Percentiles rank a stretch among this genome's conserved stretches.
Conservation (phyloP, 768 basidiomycete genomes). For the Coprinellus micaceus region DNA sequence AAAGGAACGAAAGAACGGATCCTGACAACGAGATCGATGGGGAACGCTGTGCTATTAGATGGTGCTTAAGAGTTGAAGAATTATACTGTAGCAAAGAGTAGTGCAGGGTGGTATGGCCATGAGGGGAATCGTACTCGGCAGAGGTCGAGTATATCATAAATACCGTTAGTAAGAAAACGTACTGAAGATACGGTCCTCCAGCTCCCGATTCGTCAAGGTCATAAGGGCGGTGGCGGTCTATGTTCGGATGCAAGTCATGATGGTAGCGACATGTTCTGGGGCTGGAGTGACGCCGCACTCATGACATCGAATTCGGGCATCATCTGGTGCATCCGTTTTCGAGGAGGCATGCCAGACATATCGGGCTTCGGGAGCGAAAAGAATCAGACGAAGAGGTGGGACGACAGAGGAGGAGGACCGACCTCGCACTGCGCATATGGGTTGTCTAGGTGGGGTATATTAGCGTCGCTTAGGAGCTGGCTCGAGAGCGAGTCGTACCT, state of each 20-base stretch:
- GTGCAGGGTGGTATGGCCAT: not conserved
- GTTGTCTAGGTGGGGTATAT: conserved; percentile 25
- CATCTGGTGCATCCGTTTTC: conserved; percentile 67
- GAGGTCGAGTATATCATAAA: not conserved
- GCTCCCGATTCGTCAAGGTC: conserved; percentile 1
- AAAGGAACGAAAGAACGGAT: not conserved
- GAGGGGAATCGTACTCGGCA: conserved; percentile 3
- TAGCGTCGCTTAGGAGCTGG: conserved; percentile 6
- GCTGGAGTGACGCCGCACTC: conserved; percentile 50
- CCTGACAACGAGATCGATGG: not conserved
- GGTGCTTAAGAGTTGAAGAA: not conserved
- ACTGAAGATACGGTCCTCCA: conserved; percentile 1
- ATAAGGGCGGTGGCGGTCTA: not conserved
- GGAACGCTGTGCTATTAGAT: not conserved
- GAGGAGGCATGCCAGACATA: conserved; percentile 49
- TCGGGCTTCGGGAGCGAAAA: conserved; percentile 33
- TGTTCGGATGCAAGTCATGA: conserved; percentile 1
- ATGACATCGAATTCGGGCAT: conserved; percentile 55
- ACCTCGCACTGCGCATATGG: conserved; percentile 47
- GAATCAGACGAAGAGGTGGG: conserved; percentile 15
- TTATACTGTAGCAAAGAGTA: not conserved
- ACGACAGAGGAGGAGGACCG: conserved; percentile 19
- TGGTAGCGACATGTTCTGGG: conserved; percentile 53
- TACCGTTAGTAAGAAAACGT: not conserved
- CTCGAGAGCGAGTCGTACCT: conserved; percentile 25